Conservation (phyloP, 148 eudicot genomes). For the Salicornia ramosissima region DNA sequence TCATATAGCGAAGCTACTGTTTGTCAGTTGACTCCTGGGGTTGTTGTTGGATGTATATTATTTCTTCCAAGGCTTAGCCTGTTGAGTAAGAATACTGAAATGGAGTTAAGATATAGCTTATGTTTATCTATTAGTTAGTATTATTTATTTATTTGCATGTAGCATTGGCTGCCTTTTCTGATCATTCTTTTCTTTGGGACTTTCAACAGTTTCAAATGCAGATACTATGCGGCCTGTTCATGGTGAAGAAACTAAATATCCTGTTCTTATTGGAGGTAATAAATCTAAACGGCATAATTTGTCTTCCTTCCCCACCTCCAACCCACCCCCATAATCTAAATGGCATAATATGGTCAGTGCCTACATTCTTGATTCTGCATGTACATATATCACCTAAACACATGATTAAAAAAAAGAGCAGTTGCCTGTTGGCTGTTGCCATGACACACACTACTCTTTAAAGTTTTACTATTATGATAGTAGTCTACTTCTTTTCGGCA, state of each 20-base stretch:
- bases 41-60: too few species aligned
- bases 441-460: background rate
- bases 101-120: background rate
- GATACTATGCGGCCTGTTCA: constrained; percentile 24
- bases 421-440: background rate
- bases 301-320: background rate
- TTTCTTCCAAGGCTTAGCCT: too few species aligned
- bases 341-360: background rate
- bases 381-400: background rate
- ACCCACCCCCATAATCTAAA: too few species aligned
- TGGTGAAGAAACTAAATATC: constrained; percentile 33
- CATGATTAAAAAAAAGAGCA: background rate
- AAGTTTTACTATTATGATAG: background rate
- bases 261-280: constrained; percentile 74
- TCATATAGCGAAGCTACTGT: too few species aligned
- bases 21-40: too few species aligned
- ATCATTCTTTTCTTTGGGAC: constrained; percentile 11
- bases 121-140: background rate
- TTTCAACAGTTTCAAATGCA: constrained; percentile 38
- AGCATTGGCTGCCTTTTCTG: constrained; percentile 1
- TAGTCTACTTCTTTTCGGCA: too few species aligned
- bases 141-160: background rate
- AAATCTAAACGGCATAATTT: background rate
- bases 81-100: too few species aligned
- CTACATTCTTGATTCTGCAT: background rate